phyloP scores from a whole-genome alignment of 2,329 filamentous ascomycete genomes.

The Huntiella savannae region DNA sequence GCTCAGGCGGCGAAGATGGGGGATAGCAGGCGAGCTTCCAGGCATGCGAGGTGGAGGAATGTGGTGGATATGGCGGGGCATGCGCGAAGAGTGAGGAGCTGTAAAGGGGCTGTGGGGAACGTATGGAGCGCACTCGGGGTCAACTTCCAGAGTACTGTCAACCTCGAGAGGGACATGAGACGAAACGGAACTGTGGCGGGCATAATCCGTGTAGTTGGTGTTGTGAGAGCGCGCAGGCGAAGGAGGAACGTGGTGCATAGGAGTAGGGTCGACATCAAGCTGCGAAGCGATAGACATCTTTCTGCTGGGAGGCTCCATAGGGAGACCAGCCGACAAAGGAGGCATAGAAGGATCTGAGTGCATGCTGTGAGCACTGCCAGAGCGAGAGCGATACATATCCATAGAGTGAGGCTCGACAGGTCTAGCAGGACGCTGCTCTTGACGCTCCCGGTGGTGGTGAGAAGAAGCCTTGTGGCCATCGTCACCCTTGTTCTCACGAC shows the following conservation, averaged over 20 bases:
- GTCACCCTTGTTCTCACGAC: slow-evolving; percentile 49
- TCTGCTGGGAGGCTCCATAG: background rate
- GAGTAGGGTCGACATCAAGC: background rate
- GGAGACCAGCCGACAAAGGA: slow-evolving; percentile 1
- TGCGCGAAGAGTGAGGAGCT: background rate
- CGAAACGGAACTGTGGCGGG: slow-evolving; percentile 5
- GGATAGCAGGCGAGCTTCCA: too few relatives aligned
- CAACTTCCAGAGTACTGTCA: slow-evolving; percentile 1
- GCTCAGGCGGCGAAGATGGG: background rate
- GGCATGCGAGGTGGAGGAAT: background rate
- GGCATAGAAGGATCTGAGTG: slow-evolving; percentile 13
- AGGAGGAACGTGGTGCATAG: background rate
- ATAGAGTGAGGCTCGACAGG: slow-evolving; percentile 16
- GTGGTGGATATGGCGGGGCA: background rate
- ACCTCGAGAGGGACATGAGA: background rate
- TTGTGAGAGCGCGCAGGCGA: slow-evolving; percentile 8
- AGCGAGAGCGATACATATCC: slow-evolving; percentile 29
- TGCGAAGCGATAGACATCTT: slow-evolving; percentile 1
- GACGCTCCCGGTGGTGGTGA: slow-evolving; percentile 24
- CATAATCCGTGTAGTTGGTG: slow-evolving; percentile 2
- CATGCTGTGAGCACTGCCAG: slow-evolving; percentile 39
- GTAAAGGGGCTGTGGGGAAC: background rate
- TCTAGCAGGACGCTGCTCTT: slow-evolving; percentile 24
- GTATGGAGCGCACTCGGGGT: slow-evolving; percentile 3
- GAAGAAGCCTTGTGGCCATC: slow-evolving; percentile 16